phyloP scores from a whole-genome alignment of 805 yeast genomes.

The Isabelozyma rhagii region DNA sequence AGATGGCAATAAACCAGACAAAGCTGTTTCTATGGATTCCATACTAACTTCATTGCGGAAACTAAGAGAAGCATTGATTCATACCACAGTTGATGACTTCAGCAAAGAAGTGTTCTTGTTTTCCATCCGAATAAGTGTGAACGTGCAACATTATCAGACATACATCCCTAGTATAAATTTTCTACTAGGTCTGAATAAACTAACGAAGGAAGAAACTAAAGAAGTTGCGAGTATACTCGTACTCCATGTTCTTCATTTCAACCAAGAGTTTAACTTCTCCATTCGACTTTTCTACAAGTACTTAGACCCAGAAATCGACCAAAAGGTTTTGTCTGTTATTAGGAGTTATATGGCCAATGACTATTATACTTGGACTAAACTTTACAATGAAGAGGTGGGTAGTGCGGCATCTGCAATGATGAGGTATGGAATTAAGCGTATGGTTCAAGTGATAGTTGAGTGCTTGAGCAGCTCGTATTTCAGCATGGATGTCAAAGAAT shows the following conservation, averaged over 20 bases:
- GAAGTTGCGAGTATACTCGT: constrained; percentile 42
- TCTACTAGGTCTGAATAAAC: constrained; percentile 23
- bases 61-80: constrained; percentile 53
- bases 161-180: constrained; percentile 52
- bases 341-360: constrained; percentile 28
- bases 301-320: constrained; percentile 13
- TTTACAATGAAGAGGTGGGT: constrained; percentile 31
- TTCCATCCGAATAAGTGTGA: constrained; percentile 45
- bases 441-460: constrained; percentile 27
- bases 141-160: constrained; percentile 49
- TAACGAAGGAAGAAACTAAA: constrained; percentile 23
- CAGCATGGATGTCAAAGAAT: constrained; percentile 23
- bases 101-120: constrained; percentile 45
- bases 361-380: constrained; percentile 24
- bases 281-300: constrained; percentile 25
- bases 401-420: constrained; percentile 32
- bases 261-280: constrained; percentile 28
- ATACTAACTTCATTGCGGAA: constrained; percentile 40
- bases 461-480: constrained; percentile 33
- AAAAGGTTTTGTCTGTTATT: constrained; percentile 12
- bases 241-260: constrained; percentile 45
- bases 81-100: constrained; percentile 34
- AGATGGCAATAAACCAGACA: not conserved
- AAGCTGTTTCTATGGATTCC: constrained; percentile 14
- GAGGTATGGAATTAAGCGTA: constrained; percentile 38